Base-by-base conservation (phyloP, 2,329 filamentous ascomycete species). In the Trichoderma arundinaceum region DNA sequence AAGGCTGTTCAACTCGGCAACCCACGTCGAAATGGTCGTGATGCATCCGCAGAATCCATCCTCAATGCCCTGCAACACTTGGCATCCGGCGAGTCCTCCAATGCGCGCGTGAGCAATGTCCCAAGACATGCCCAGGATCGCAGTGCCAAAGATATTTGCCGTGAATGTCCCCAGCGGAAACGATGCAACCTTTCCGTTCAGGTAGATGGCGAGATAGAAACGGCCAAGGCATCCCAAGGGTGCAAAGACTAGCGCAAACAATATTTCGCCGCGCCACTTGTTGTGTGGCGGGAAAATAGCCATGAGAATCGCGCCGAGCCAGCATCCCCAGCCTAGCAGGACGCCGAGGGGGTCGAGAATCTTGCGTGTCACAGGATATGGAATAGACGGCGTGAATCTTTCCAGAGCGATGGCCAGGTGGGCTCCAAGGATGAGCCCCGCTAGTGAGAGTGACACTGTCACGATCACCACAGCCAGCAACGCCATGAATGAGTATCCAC, bases 161-260 rank as follows among this genome's bases (percentile, higher is more conserved):
- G 81, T 78, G 72, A 97, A 97, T 0, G 94, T 98, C 2, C 94
- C 94, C 0, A 97, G 76, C 0, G 94, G 94, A 70, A 97, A 97
- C 0, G 83, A 79, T 0, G 87, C 76, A 0, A 87, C 70, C 19
- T 86, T 81, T 0, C 84, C 80, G 72, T 97, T 97, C n/a, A 97
- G 83, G 28, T 81, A 76, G 7, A 91, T 74, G 0, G 90, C 90
- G 1, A 86, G 77, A 74, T 92, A 94, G 79, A 91, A 96, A 3
- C 94, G 86, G 0, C 84, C 74, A 0, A 97, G 77, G 70, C 90
- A 94, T 0, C 94, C 94, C 0, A 92, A 70, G 0, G 94, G 94
- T 1, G 92, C 91, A 72, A 97, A 95, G 2, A 93, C 88, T 32
- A 95, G 81, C 0, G 92, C 86, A 71, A 97, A 94, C 0, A 92